Percentiles rank a stretch among this genome's conserved stretches.
These are phyloP conservation scores for Fusarium chuoi DNA, from an alignment of 2,329 filamentous ascomycete genomes.

Conservation along the genomic window DNA sequence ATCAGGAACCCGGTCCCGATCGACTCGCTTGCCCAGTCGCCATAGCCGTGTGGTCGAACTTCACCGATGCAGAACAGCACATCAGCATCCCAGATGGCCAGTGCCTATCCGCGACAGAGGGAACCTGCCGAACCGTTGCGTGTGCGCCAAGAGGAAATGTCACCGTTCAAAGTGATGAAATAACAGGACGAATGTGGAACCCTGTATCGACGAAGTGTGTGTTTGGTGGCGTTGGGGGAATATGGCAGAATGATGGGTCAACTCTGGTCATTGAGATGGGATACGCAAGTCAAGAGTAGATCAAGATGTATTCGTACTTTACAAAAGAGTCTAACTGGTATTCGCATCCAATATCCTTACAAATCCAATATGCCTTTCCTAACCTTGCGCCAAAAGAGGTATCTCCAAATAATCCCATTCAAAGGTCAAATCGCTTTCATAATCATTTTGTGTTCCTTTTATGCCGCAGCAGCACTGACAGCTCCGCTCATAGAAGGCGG, in stretches of 20 bases:
- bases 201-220: slow-evolving; percentile 37
- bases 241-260: slow-evolving; percentile 33
- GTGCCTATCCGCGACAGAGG: slow-evolving; percentile 20
- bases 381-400: slow-evolving; percentile 31
- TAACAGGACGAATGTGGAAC: slow-evolving; percentile 40
- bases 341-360: neutral
- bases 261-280: slow-evolving; percentile 33
- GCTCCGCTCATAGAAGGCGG: slow-evolving; percentile 6
- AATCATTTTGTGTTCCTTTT: slow-evolving; percentile 10
- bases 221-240: slow-evolving; percentile 32
- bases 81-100: slow-evolving; percentile 15
- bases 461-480: slow-evolving; percentile 36
- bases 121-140: slow-evolving; percentile 23
- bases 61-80: neutral
- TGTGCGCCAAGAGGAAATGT: slow-evolving; percentile 25
- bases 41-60: slow-evolving; percentile 25
- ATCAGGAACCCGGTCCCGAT: slow-evolving; percentile 28
- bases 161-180: neutral
- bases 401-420: slow-evolving; percentile 16
- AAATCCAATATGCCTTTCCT: slow-evolving; percentile 1
- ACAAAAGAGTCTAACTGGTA: slow-evolving; percentile 5
- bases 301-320: slow-evolving; percentile 3
- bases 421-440: slow-evolving; percentile 33
- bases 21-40: slow-evolving; percentile 32
- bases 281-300: slow-evolving; percentile 1